Evolutionary conservation across 2,329 filamentous ascomycete species (phyloP).

Genomic region (Fonsecaea pugnacius): DNA sequence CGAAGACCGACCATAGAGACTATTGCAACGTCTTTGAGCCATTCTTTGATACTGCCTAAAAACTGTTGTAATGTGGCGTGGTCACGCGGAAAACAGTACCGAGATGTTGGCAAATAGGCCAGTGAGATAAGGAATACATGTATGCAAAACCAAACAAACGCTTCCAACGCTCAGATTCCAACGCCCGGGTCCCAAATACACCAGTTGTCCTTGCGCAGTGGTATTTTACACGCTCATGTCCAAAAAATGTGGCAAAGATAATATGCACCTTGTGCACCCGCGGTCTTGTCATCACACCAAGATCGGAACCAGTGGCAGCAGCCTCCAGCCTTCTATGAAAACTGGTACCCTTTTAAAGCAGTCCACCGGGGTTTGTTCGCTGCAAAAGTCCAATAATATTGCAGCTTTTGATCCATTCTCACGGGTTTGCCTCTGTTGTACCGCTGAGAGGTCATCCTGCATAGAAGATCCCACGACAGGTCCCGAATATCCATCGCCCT

Average conservation of each 20-base stretch:
- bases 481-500: constrained; percentile 13
- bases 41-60: not conserved
- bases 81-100: not conserved
- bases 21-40: not conserved
- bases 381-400: constrained; percentile 1
- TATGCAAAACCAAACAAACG: not conserved
- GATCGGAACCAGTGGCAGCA: not conserved
- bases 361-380: not conserved
- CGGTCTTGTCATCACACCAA: not conserved
- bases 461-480: not conserved
- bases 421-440: not conserved
- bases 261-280: constrained; percentile 1
- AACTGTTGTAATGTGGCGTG: not conserved
- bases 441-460: not conserved
- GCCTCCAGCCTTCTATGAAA: not conserved
- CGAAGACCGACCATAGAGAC: too few species aligned
- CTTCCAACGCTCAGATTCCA: not conserved
- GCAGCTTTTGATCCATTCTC: constrained; percentile 4
- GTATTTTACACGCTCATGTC: not conserved
- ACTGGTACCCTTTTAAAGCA: not conserved
- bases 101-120: not conserved
- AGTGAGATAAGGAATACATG: not conserved
- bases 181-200: not conserved
- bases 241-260: not conserved
- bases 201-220: not conserved